These are phyloP conservation scores for Brassica incana DNA, from an alignment of 345 rosid genomes.

Conservation along the genomic window DNA sequence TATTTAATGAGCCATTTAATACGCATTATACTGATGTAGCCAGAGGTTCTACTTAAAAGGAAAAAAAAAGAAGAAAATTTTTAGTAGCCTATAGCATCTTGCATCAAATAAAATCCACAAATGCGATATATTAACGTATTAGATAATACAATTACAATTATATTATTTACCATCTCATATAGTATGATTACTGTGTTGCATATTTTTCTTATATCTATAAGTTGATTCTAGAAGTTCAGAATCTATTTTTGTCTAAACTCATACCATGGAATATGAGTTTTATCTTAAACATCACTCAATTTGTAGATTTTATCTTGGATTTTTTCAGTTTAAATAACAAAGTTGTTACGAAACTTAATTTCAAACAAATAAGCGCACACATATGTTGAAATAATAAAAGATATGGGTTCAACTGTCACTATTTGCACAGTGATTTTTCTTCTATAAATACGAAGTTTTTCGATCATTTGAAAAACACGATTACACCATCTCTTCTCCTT, in stretches of 20 bases:
- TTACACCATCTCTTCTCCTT: no score
- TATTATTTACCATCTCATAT: background rate
- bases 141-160: background rate
- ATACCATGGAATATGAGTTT: background rate
- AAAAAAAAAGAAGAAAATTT: background rate
- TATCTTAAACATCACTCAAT: background rate
- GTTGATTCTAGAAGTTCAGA: background rate
- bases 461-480: no score
- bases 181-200: no score
- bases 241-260: background rate
- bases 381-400: no score
- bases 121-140: background rate
- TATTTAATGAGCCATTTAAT: background rate
- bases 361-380: no score
- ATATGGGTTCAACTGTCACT: no score
- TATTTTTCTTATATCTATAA: background rate
- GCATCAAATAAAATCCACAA: background rate
- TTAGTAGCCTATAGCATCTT: background rate
- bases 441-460: no score
- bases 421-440: no score
- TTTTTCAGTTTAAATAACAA: background rate
- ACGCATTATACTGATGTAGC: background rate
- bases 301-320: background rate
- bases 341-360: no score
- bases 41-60: background rate